Percentiles rank a stretch among this genome's conserved stretches.
Conservation (phyloP, 108 stramenopile genomes). For the Seminavis robusta region DNA sequence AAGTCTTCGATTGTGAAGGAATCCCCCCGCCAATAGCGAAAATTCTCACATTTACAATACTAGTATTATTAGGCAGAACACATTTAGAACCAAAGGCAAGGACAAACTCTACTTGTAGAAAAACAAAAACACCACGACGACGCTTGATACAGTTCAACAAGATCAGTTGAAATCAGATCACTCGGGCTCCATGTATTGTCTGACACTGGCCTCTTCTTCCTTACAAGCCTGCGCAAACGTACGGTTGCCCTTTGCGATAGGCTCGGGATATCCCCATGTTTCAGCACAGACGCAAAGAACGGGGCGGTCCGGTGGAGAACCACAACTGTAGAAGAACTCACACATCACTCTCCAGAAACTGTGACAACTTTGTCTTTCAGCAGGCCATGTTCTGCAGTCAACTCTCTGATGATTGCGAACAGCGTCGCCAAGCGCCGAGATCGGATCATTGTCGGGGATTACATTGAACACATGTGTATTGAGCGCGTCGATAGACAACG, state of each 20-base stretch:
- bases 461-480: slow-evolving; percentile 57
- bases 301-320: slow-evolving; percentile 32
- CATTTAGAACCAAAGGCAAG: no score
- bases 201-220: no score
- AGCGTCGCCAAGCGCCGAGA: slow-evolving; percentile 50
- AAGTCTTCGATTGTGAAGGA: no score
- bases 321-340: slow-evolving; percentile 55
- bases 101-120: no score
- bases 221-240: slow-evolving; percentile 15
- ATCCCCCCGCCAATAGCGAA: no score
- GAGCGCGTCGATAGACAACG: slow-evolving; percentile 39
- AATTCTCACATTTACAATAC: no score
- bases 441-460: slow-evolving; percentile 62
- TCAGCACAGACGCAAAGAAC: slow-evolving; percentile 46
- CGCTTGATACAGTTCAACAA: no score
- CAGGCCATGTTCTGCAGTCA: slow-evolving; percentile 31
- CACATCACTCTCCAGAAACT: slow-evolving; percentile 36
- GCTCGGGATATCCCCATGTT: slow-evolving; percentile 16
- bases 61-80: no score
- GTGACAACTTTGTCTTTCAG: slow-evolving; percentile 20
- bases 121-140: no score
- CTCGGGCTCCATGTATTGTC: no score
- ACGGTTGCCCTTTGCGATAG: slow-evolving; percentile 1
- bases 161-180: no score
- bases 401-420: slow-evolving; percentile 29